A percentile compares a stretch with the other conserved stretches of the same genome.
Conservation (phyloP, 2,329 filamentous ascomycete genomes). For the Ascocoryne sarcoides region DNA sequence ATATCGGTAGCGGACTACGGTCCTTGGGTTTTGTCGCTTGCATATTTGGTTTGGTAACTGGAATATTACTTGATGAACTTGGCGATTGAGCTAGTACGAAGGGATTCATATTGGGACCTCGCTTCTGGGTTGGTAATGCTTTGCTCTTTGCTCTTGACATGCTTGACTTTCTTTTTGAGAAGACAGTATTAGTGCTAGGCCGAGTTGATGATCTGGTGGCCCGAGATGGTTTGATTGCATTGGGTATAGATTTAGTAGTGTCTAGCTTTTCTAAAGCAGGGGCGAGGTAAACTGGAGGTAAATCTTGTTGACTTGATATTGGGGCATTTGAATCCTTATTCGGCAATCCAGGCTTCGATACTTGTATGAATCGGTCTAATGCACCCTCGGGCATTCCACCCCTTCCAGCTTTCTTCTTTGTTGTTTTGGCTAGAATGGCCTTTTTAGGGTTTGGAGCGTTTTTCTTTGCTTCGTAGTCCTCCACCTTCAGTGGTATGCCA, state of each 20-base stretch:
- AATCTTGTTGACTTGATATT: slow-evolving; percentile 9
- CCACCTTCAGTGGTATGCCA: slow-evolving; percentile 55
- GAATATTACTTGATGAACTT: too few relatives aligned
- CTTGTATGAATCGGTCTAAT: slow-evolving; percentile 28
- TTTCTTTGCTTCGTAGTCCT: slow-evolving; percentile 53
- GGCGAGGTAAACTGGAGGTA: slow-evolving; percentile 16
- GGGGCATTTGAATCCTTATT: not conserved
- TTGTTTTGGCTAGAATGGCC: slow-evolving; percentile 15
- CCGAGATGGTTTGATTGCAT: not conserved
- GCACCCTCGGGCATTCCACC: slow-evolving; percentile 26
- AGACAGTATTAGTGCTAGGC: slow-evolving; percentile 3
- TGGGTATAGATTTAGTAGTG: slow-evolving; percentile 1
- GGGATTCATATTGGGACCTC: slow-evolving; percentile 11
- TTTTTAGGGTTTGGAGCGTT: slow-evolving; percentile 22
- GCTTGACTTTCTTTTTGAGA: slow-evolving; percentile 1
- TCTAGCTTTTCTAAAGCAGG: slow-evolving; percentile 12
- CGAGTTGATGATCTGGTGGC: slow-evolving; percentile 2
- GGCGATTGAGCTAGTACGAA: too few relatives aligned
- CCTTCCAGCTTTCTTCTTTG: slow-evolving; percentile 19
- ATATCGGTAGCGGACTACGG: too few relatives aligned
- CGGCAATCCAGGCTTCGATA: slow-evolving; percentile 20
- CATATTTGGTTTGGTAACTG: slow-evolving; percentile 5
- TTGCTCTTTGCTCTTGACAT: slow-evolving; percentile 1
- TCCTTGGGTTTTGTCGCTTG: too few relatives aligned
- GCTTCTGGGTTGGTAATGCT: slow-evolving; percentile 5